phyloP scores from a whole-genome alignment of 2,329 filamentous ascomycete species.

The Sclerotinia borealis region DNA sequence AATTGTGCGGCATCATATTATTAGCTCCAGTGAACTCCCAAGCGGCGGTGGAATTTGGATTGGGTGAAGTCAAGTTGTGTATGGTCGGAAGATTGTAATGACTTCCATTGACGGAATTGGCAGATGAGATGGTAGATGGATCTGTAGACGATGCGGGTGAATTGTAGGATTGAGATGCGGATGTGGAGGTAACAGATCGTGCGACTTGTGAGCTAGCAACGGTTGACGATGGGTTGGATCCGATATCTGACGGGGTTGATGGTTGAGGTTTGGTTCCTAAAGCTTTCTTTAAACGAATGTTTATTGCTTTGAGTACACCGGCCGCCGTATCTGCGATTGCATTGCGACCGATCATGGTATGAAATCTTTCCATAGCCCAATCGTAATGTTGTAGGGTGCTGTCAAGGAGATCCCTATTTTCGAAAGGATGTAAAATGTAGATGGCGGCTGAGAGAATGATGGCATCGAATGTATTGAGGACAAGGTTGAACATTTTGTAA shows the following conservation, averaged over 20 bases:
- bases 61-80: conserved; percentile 22
- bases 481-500: conserved; percentile 49
- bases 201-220: conserved; percentile 5
- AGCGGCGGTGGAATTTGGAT: conserved; percentile 1
- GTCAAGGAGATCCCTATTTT: conserved; percentile 44
- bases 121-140: neutral
- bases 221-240: conserved; percentile 14
- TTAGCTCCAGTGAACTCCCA: conserved; percentile 18
- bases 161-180: neutral
- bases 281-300: conserved; percentile 47
- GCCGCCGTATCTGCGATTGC: conserved; percentile 48
- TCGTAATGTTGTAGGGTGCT: conserved; percentile 50
- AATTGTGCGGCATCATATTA: conserved; percentile 20
- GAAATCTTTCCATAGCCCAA: conserved; percentile 54
- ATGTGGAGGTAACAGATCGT: neutral
- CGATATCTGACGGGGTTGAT: conserved; percentile 7
- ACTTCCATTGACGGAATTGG: neutral
- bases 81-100: conserved; percentile 28
- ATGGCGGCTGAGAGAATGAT: conserved; percentile 55
- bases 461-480: conserved; percentile 59
- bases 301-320: conserved; percentile 50
- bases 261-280: conserved; percentile 13
- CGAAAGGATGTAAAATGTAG: conserved; percentile 54
- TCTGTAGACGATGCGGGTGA: conserved; percentile 10
- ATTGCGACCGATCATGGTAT: conserved; percentile 49